These are phyloP conservation scores for Penicillium lagena DNA, from an alignment of 495 filamentous ascomycete genomes.

Conservation along the genomic window DNA sequence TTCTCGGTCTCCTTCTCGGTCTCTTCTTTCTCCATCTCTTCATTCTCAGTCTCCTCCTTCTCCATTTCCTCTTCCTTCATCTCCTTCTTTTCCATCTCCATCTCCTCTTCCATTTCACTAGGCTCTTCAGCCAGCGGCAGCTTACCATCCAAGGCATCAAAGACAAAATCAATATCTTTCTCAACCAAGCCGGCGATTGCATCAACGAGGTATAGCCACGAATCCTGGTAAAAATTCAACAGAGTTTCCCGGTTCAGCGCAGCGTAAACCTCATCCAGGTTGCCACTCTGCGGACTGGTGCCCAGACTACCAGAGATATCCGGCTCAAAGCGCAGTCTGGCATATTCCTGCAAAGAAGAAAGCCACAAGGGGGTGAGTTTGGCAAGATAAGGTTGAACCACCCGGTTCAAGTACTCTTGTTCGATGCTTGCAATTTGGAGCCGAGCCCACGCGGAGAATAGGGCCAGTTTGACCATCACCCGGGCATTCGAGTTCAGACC, in stretches of 20 bases:
- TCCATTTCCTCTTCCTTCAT: too few species aligned
- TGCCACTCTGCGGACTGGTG: conserved; percentile 58
- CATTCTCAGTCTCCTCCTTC: too few species aligned
- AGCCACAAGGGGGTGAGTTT: conserved; percentile 91
- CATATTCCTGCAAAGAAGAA: conserved; percentile 87
- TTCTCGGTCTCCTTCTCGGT: too few species aligned
- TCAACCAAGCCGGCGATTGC: conserved; percentile 97
- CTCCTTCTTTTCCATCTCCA: too few species aligned
- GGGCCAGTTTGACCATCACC: conserved; percentile 96
- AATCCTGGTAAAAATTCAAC: conserved; percentile 93
- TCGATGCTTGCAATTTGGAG: conserved; percentile 94
- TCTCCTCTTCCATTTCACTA: conserved; percentile 8
- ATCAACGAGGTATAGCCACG: conserved; percentile 94
- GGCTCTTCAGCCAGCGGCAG: conserved; percentile 19
- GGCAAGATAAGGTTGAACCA: conserved; percentile 84
- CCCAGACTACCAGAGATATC: conserved; percentile 88
- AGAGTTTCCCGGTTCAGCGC: conserved; percentile 91
- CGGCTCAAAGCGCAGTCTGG: conserved; percentile 87
- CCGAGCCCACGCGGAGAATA: conserved; percentile 98
- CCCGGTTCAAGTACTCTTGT: conserved; percentile 80
- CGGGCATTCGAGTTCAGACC: conserved; percentile 93
- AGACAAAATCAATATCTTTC: conserved; percentile 94
- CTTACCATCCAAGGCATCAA: conserved; percentile 91
- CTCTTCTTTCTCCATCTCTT: too few species aligned
- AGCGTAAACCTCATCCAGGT: conserved; percentile 85